Evolutionary conservation across 2,329 filamentous ascomycete species (phyloP), one percentile per base, ranked within the genome.

Genomic region (Exophiala xenobiotica): DNA sequence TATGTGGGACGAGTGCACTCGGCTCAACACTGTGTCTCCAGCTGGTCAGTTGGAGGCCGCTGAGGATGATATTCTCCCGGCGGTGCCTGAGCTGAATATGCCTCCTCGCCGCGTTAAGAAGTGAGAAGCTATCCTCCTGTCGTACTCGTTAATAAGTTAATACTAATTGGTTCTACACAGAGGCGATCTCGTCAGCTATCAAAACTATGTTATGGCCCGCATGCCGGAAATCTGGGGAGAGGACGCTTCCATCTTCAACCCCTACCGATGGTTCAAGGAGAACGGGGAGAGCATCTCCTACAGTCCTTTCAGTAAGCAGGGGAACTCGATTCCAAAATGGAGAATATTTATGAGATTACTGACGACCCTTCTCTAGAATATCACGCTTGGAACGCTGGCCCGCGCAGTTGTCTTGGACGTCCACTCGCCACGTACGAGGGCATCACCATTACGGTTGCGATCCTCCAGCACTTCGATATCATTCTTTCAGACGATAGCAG

Each of bases 191-290:
- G 51, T 54, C 11, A 49, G 46, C n/a, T 54, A 54, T 38, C 51
- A 54, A 33, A 54, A 54, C 46, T 54, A 54, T 31, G 51, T 54
- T 20, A 39, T 54, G 31, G 41, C 51, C 3, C 46, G 51, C 3
- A 54, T 54, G 51, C 51, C 46, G 6, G 40, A 54, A 41, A 41
- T 54, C 11, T 54, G 51, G 51, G 51, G 51, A 26, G 42, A 50
- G 16, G 46, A 54, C 39, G 51, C 51, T n/a, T 40, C 51, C 3
- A 40, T 46, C 26, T 54, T 54, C 51, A 46, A 54, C 12, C 51
- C 51, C 11, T 29, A 46, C 37, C 39, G 51, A 41, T 54, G 51
- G 51, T 29, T 54, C n/a, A 50, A 44, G 19, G 51, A 54, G 8
- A 50, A 50, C 14, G 51, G 51, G 11, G 51, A 54, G 11, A 41